These are phyloP conservation scores for Leptosphaerulina australis DNA, from an alignment of 2,329 filamentous ascomycete species.

Conservation along the genomic window DNA sequence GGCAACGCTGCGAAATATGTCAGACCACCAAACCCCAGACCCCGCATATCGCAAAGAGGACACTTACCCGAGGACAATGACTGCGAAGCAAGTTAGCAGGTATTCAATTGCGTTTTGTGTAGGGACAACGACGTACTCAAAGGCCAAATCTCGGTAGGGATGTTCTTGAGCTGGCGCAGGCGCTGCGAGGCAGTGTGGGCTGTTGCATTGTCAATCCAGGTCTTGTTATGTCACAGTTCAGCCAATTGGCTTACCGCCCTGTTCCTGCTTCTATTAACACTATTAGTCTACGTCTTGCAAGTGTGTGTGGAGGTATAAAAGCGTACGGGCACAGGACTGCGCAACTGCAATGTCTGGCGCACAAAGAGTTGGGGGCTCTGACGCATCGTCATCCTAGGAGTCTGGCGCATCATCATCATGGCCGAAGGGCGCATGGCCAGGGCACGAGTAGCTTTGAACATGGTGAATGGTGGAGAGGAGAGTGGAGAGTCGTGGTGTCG, in stretches of 20 bases:
- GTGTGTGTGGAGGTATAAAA: conserved; percentile 14
- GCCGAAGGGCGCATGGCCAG: conserved; percentile 51
- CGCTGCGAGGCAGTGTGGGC: conserved; percentile 97
- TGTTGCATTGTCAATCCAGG: conserved; percentile 51
- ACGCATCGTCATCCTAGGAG: conserved; percentile 49
- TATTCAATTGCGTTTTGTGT: not conserved
- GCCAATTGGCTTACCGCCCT: conserved; percentile 61
- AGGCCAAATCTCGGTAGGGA: conserved; percentile 92
- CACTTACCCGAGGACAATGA: conserved; percentile 82
- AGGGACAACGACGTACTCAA: conserved; percentile 69
- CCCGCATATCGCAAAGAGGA: conserved; percentile 10
- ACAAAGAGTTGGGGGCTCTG: conserved; percentile 46
- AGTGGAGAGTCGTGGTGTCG: conserved; percentile 31
- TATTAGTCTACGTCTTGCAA: conserved; percentile 48
- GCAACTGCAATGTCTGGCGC: conserved; percentile 57
- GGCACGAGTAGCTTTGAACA: conserved; percentile 48
- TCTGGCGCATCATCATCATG: conserved; percentile 47
- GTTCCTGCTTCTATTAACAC: conserved; percentile 63
- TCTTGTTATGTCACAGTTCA: conserved; percentile 9
- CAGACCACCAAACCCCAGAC: conserved; percentile 31
- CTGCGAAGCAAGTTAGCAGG: conserved; percentile 54
- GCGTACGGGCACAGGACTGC: conserved; percentile 73
- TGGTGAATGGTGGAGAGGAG: conserved; percentile 30
- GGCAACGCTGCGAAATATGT: conserved; percentile 60
- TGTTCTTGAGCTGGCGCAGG: conserved; percentile 83